Percentiles rank a stretch among this genome's conserved stretches.
Conservation (phyloP, 1,284 basidiomycete species). For the Moesziomyces parantarcticus region DNA sequence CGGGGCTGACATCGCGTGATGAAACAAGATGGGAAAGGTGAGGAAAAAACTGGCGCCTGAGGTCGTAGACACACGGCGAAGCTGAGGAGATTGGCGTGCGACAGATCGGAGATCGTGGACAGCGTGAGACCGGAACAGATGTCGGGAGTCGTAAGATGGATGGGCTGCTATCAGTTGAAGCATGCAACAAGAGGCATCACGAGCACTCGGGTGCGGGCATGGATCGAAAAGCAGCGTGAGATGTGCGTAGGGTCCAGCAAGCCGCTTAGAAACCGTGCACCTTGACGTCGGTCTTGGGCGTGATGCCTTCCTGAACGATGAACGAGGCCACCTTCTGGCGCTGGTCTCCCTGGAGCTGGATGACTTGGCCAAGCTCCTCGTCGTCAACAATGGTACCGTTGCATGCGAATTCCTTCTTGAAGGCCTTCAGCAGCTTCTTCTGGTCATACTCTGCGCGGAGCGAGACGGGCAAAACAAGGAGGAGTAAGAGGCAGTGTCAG, state of each 20-base stretch:
- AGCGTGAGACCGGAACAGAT: neutral
- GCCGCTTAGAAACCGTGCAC: slow-evolving; percentile 65
- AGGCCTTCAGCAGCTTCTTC: slow-evolving; percentile 98
- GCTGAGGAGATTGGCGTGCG: slow-evolving; percentile 1
- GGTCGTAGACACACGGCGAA: too few relatives aligned
- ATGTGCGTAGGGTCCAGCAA: neutral
- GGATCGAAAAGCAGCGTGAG: neutral
- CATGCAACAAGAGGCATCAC: slow-evolving; percentile 30
- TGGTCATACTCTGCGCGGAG: slow-evolving; percentile 85
- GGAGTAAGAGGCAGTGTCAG: slow-evolving; percentile 5
- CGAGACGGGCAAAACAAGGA: neutral
- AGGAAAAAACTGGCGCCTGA: too few relatives aligned
- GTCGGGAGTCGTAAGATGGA: neutral
- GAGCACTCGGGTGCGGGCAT: neutral
- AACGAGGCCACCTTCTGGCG: slow-evolving; percentile 81
- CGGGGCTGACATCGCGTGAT: neutral
- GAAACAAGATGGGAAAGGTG: too few relatives aligned
- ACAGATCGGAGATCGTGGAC: neutral
- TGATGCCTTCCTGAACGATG: slow-evolving; percentile 65
- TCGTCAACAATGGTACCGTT: slow-evolving; percentile 98
- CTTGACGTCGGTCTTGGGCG: slow-evolving; percentile 65
- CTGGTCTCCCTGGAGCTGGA: slow-evolving; percentile 99
- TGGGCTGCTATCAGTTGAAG: slow-evolving; percentile 17
- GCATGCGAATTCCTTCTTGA: slow-evolving; percentile 99
- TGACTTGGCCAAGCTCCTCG: slow-evolving; percentile 95